Evolutionary conservation across 2,329 filamentous ascomycete genomes (phyloP).

Genomic region (Fusarium sp.): DNA sequence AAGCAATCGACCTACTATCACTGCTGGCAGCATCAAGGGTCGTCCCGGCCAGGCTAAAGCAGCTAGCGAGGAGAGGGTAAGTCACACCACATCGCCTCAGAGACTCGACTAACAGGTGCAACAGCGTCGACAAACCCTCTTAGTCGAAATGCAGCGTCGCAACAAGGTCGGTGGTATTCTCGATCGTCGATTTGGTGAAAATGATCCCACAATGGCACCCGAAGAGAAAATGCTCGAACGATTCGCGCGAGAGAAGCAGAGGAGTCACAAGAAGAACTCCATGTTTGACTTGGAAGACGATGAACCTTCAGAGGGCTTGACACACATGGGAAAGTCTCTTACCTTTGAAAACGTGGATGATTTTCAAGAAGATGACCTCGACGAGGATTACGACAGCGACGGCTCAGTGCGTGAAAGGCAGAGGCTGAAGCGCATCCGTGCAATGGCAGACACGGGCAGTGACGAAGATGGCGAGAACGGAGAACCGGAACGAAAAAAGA

Average conservation of each 20-base stretch:
- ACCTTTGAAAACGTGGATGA: constrained; percentile 74
- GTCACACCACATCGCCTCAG: constrained; percentile 21
- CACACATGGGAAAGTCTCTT: constrained; percentile 83
- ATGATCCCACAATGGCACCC: constrained; percentile 90
- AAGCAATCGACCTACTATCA: constrained; percentile 66
- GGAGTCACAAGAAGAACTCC: constrained; percentile 76
- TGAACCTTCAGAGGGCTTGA: constrained; percentile 72
- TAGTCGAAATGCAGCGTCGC: constrained; percentile 88
- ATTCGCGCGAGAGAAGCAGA: constrained; percentile 88
- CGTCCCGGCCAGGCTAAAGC: constrained; percentile 87
- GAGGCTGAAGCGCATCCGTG: constrained; percentile 65
- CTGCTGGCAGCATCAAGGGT: constrained; percentile 69
- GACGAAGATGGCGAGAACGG: constrained; percentile 60
- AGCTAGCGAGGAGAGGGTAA: constrained; percentile 83
- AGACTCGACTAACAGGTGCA: constrained; percentile 20
- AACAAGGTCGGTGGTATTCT: constrained; percentile 93
- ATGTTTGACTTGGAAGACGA: constrained; percentile 89
- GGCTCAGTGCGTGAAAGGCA: constrained; percentile 63
- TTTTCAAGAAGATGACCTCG: constrained; percentile 80
- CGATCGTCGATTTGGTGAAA: constrained; percentile 94
- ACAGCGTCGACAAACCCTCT: constrained; percentile 79
- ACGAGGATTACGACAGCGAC: constrained; percentile 66
- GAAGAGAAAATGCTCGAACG: constrained; percentile 92
- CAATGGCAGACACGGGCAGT: constrained; percentile 54
- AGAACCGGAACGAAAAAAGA: constrained; percentile 86